Conservation (phyloP, 768 basidiomycete species). For the Tylopilus sp. region DNA sequence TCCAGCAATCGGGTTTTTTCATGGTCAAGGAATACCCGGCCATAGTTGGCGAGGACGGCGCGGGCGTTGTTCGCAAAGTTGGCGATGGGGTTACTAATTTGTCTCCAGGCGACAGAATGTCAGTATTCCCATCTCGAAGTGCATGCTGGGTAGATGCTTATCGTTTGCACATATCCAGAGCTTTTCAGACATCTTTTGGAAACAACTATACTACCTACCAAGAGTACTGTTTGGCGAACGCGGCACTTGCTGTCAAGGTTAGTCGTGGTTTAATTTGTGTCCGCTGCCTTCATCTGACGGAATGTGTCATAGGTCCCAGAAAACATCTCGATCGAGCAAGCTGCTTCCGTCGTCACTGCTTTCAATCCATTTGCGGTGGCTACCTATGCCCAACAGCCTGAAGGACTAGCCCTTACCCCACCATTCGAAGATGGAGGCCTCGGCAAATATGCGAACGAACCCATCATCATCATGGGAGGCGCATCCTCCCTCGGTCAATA, state of each 20-base stretch:
- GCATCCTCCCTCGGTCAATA: constrained; percentile 37
- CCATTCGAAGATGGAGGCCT: constrained; percentile 29
- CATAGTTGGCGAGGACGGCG: constrained; percentile 36
- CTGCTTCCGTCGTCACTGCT: constrained; percentile 33
- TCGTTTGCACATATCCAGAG: not conserved
- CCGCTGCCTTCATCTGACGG: not conserved
- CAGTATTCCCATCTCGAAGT: not conserved
- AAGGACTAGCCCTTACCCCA: constrained; percentile 26
- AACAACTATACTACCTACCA: constrained; percentile 19
- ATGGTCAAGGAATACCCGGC: constrained; percentile 35
- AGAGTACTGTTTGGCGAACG: constrained; percentile 19
- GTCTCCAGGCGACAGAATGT: constrained; percentile 32
- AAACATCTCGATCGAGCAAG: constrained; percentile 36
- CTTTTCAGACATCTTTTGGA: constrained; percentile 8
- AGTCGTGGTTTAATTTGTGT: not conserved
- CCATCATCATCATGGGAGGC: constrained; percentile 37
- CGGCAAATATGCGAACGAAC: constrained; percentile 31
- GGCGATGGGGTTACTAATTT: constrained; percentile 36
- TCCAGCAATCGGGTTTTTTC: constrained; percentile 2
- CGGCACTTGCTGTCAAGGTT: constrained; percentile 17
- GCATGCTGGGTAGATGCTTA: not conserved
- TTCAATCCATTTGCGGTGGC: constrained; percentile 33
- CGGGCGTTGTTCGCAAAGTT: constrained; percentile 36
- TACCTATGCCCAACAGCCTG: constrained; percentile 26
- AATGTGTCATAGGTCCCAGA: constrained; percentile 26